Percentiles rank a stretch among this genome's conserved stretches.
These are phyloP conservation scores for Carex scoparia DNA, from an alignment of 176 grass and related monocot genomes.

Conservation along the genomic window DNA sequence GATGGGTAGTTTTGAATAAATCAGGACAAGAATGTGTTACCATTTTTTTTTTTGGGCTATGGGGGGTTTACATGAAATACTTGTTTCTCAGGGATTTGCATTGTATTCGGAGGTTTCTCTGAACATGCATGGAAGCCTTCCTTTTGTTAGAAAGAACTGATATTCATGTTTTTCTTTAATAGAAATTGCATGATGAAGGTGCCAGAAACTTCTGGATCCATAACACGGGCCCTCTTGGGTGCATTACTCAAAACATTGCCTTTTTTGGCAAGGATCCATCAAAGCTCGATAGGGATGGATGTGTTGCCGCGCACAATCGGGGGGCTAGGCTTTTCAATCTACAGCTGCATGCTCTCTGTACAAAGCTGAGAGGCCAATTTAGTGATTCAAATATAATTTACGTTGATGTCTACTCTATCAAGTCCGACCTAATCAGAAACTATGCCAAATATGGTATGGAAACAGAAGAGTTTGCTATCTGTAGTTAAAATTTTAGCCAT, in stretches of 20 bases:
- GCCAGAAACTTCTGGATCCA: constrained; percentile 99
- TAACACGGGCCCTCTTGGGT: constrained; percentile 91
- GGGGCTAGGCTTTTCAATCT: constrained; percentile 87
- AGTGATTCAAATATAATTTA: constrained; percentile 72
- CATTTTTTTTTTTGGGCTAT: not conserved
- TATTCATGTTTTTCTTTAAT: constrained; percentile 25
- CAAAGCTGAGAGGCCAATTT: constrained; percentile 58
- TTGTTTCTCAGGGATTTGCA: not conserved
- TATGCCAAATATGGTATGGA: constrained; percentile 86
- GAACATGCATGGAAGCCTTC: not conserved
- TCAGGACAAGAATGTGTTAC: not conserved
- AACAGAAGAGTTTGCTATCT: not conserved
- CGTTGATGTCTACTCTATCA: constrained; percentile 85
- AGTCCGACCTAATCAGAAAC: constrained; percentile 65
- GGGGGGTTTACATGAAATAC: not conserved
- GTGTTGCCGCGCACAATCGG: constrained; percentile 75
- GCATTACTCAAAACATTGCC: constrained; percentile 86
- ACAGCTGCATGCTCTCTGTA: constrained; percentile 82
- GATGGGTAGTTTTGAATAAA: not conserved
- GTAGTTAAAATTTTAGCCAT: not conserved
- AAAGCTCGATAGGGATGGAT: constrained; percentile 70
- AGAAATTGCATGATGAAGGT: constrained; percentile 87
- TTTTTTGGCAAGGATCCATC: constrained; percentile 76
- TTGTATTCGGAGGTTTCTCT: not conserved
- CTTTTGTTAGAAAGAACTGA: not conserved